A percentile compares a stretch with the other conserved stretches of the same genome.
Evolutionary conservation across 2,329 filamentous ascomycete species (phyloP).

Genomic region (Colletotrichum sp.): DNA sequence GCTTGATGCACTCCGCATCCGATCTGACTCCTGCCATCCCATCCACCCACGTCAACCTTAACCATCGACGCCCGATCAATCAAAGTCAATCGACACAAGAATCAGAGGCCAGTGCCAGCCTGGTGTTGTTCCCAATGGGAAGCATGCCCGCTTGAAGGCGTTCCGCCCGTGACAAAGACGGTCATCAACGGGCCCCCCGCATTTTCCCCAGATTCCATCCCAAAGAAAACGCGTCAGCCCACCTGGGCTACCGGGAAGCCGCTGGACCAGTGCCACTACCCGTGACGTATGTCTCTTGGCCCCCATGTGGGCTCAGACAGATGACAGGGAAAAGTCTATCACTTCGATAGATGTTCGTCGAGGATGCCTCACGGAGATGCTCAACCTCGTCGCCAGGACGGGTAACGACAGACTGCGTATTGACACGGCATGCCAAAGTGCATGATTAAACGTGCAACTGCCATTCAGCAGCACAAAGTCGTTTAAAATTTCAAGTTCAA

Average conservation of each 20-base stretch:
- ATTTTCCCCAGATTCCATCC: conserved; percentile 13
- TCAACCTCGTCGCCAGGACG: not conserved
- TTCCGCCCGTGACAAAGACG: not conserved
- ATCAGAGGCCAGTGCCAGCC: not conserved
- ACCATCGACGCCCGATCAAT: not conserved
- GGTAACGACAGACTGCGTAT: not conserved
- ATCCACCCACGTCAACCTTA: not conserved
- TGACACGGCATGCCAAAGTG: not conserved
- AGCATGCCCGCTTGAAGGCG: not conserved
- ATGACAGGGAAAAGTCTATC: not conserved
- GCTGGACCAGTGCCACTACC: not conserved
- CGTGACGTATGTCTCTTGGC: not conserved
- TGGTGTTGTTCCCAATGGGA: not conserved
- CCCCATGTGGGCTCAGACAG: not conserved
- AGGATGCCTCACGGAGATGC: not conserved
- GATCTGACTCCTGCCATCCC: not conserved
- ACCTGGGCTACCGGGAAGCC: not conserved
- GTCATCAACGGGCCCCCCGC: not conserved
- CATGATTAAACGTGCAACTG: not conserved
- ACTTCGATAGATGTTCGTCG: not conserved
- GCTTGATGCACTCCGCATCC: not conserved
- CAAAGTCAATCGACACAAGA: not conserved
- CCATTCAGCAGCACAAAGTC: not conserved
- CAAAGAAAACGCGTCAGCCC: not conserved
- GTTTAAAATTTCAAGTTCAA: not conserved